phyloP scores from a whole-genome alignment of 2,329 filamentous ascomycete genomes.

The Sclerotinia subarctica region DNA sequence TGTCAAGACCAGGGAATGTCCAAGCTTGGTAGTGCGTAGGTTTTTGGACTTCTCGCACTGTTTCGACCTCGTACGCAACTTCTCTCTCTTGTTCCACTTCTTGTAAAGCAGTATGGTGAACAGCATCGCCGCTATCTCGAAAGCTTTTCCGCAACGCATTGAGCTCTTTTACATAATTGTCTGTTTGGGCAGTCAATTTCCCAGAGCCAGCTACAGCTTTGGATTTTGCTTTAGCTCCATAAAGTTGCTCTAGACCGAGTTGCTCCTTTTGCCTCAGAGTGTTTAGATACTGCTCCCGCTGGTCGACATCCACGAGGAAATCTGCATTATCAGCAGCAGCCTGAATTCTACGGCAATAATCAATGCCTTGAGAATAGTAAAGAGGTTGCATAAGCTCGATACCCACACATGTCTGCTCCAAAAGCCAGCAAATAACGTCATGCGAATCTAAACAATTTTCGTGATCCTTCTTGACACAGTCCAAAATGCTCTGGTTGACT shows the following conservation, averaged over 20 bases:
- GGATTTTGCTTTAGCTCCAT: constrained; percentile 42
- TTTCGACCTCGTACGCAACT: constrained; percentile 46
- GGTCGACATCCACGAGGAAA: constrained; percentile 40
- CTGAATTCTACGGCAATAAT: constrained; percentile 57
- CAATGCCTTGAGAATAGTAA: constrained; percentile 56
- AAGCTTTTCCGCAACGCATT: constrained; percentile 38
- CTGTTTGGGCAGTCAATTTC: constrained; percentile 32
- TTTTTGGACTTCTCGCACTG: constrained; percentile 46
- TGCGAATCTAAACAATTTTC: constrained; percentile 24
- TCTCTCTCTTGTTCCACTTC: constrained; percentile 52
- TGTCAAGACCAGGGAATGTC: constrained; percentile 47
- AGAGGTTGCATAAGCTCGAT: constrained; percentile 59
- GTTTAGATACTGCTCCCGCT: constrained; percentile 44
- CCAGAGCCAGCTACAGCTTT: constrained; percentile 20
- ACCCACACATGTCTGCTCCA: constrained; percentile 59
- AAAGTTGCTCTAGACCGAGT: constrained; percentile 57
- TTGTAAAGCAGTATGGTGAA: constrained; percentile 51
- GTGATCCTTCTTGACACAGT: constrained; percentile 40
- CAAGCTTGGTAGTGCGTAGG: constrained; percentile 41
- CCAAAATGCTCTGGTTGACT: constrained; percentile 50
- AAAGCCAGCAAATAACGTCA: constrained; percentile 60
- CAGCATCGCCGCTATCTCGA: constrained; percentile 45
- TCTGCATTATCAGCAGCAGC: constrained; percentile 45
- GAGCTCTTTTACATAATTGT: constrained; percentile 37
- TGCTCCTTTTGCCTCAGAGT: constrained; percentile 52